Percentiles rank a stretch among this genome's conserved stretches.
Conservation (phyloP, 495 filamentous ascomycete species). For the Neurospora africana region DNA sequence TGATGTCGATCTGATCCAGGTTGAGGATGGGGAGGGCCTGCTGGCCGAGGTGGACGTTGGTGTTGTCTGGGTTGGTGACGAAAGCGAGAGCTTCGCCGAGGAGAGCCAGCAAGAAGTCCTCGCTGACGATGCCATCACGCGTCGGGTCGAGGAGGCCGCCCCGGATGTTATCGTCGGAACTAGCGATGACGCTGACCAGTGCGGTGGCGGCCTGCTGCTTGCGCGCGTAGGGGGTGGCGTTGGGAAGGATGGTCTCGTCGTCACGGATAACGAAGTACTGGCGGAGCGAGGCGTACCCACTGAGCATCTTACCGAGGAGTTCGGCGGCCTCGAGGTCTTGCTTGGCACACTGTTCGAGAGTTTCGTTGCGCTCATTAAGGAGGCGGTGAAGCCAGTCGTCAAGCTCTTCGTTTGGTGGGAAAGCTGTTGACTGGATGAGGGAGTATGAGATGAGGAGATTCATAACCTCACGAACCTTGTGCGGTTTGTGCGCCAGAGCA, state of each 20-base stretch:
- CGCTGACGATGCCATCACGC: conserved; percentile 67
- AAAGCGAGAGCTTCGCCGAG: conserved; percentile 76
- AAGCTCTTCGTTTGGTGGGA: conserved; percentile 54
- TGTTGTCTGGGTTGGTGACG: conserved; percentile 43
- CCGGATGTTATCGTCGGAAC: conserved; percentile 77
- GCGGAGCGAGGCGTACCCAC: conserved; percentile 78
- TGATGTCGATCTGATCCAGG: conserved; percentile 57
- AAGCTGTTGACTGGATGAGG: conserved; percentile 70
- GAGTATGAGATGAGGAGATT: conserved; percentile 80
- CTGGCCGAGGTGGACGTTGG: conserved; percentile 17
- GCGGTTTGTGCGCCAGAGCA: conserved; percentile 60
- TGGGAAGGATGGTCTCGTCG: conserved; percentile 23
- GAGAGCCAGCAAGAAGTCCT: conserved; percentile 74
- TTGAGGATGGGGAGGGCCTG: conserved; percentile 32
- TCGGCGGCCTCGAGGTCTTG: conserved; percentile 67
- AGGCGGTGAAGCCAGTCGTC: conserved; percentile 57
- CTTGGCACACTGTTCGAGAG: conserved; percentile 52
- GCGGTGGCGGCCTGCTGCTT: conserved; percentile 58
- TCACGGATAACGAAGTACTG: conserved; percentile 84
- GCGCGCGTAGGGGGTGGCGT: conserved; percentile 33
- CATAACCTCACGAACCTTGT: conserved; percentile 70
- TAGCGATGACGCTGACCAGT: conserved; percentile 68
- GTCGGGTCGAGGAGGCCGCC: conserved; percentile 75
- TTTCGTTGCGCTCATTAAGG: conserved; percentile 53
- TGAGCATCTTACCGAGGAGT: conserved; percentile 71